Conservation (phyloP, 2,329 filamentous ascomycete species). For the Podosphaera aphanis region DNA sequence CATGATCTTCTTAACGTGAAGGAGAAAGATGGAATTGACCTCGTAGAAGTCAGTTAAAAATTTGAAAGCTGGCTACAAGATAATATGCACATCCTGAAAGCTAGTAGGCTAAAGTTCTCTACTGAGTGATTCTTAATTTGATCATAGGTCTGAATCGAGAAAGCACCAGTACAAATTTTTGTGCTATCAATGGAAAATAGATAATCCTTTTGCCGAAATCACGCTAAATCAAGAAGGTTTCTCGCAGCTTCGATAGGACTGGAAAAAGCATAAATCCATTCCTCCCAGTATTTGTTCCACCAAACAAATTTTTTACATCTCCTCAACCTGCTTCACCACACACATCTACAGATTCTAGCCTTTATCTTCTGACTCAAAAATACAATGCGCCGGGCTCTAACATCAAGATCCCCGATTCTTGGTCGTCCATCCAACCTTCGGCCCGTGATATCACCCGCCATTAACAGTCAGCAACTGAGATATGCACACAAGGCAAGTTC, state of each 20-base stretch:
- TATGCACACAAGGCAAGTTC: conserved; percentile 84
- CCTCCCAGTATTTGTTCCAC: not conserved
- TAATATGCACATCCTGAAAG: too few relatives aligned
- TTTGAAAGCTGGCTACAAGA: too few relatives aligned
- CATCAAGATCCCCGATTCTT: conserved; percentile 62
- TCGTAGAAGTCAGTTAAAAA: too few relatives aligned
- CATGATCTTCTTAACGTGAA: too few relatives aligned
- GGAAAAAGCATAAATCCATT: too few relatives aligned
- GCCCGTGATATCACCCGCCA: conserved; percentile 27
- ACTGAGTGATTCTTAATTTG: too few relatives aligned
- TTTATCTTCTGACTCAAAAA: not conserved
- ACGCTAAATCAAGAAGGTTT: not conserved
- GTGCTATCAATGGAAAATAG: not conserved
- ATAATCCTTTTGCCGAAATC: not conserved
- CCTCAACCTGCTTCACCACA: not conserved
- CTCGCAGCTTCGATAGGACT: not conserved
- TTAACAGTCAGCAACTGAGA: conserved; percentile 67
- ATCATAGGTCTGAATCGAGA: too few relatives aligned
- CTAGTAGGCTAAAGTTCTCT: too few relatives aligned
- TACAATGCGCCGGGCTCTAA: conserved; percentile 85
- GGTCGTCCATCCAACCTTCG: conserved; percentile 41
- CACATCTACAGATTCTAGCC: not conserved
- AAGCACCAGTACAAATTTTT: too few relatives aligned
- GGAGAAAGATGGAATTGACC: too few relatives aligned
- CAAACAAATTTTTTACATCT: not conserved